These are phyloP conservation scores for Choricystis sp. DNA, from an alignment of 139 green algal species.

Conservation along the genomic window DNA sequence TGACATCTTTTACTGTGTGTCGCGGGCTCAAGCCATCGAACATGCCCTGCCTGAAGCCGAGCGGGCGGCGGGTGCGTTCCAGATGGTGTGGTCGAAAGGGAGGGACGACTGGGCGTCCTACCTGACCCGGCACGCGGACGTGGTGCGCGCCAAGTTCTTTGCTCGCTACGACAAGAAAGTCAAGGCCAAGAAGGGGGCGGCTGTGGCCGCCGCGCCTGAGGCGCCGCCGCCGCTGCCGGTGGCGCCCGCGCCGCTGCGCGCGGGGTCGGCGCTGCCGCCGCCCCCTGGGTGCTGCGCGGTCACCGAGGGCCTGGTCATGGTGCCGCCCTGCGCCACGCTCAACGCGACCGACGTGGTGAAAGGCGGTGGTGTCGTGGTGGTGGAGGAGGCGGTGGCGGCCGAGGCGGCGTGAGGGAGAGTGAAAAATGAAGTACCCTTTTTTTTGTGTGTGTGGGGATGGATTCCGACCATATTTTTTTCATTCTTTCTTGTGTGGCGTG, in stretches of 20 bases:
- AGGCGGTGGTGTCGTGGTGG: no score
- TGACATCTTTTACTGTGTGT: background rate
- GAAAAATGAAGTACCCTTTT: no score
- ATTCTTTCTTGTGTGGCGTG: no score
- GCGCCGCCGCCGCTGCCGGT: background rate
- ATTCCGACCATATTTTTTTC: no score
- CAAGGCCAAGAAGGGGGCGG: background rate
- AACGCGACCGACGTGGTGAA: no score
- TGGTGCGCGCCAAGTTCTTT: background rate
- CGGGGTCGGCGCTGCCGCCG: no score
- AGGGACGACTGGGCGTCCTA: background rate
- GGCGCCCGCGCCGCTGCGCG: no score
- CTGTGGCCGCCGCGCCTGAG: background rate
- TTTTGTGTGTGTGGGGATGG: no score
- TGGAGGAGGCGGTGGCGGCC: no score
- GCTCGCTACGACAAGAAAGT: background rate
- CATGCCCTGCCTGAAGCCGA: background rate
- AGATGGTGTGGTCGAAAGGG: background rate
- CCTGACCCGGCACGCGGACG: background rate
- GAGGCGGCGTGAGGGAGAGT: no score
- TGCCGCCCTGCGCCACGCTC: background rate
- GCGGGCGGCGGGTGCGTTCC: background rate
- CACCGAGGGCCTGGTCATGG: background rate
- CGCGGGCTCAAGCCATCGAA: background rate
- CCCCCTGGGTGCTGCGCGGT: no score